Base-by-base conservation (phyloP, 495 filamentous ascomycete species). In the Usnea hakonensis region DNA sequence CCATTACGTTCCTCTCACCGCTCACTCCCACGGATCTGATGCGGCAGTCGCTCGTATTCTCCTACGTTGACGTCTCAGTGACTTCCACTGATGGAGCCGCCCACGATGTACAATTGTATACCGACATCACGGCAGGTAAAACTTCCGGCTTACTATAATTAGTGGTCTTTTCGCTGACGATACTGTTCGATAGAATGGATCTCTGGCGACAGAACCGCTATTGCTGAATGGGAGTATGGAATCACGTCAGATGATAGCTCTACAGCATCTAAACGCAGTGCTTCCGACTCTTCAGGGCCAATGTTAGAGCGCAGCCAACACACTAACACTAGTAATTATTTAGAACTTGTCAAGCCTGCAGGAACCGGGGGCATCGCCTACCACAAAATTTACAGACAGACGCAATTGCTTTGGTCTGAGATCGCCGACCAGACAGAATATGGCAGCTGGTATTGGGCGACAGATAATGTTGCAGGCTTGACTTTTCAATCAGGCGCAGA, bases 101-200 rank as follows among this genome's bases (percentile, higher is more conserved):
- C 0, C 82, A 86, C 68, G 71, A 83, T 66, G 81, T 86, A 37
- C 78, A 85, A 61, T 57, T 86, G 16, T 86, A 86, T 65, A 70
- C 83, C 4, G 83, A 86, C 65, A 82, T 85, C 59, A 83, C 83
- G 43, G 83, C 81, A 11, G 82, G 83, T 83, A 68, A 64, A 78
- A 70, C 11, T 53, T 33, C 30, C 14, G 6, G 28, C 48, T 56
- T 35, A 16, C 5, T 33, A 9, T n/a, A 28, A 23, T 54, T 32
- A 41, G n/a, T 21, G 37, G 33, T 55, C n/a, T 10, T 32, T 21
- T 56, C 43, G 28, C 71, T 70, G 54, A 72, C 55, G 5, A 35
- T 57, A 30, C 60, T 10, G 23, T 30, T 11, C 58, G 28, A 40
- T 54, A 85, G 83, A 86, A 76, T 86, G 81, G 81, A 74, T 76